Base-by-base conservation (phyloP, 805 yeast genomes). In the Candida palmyrensis region DNA sequence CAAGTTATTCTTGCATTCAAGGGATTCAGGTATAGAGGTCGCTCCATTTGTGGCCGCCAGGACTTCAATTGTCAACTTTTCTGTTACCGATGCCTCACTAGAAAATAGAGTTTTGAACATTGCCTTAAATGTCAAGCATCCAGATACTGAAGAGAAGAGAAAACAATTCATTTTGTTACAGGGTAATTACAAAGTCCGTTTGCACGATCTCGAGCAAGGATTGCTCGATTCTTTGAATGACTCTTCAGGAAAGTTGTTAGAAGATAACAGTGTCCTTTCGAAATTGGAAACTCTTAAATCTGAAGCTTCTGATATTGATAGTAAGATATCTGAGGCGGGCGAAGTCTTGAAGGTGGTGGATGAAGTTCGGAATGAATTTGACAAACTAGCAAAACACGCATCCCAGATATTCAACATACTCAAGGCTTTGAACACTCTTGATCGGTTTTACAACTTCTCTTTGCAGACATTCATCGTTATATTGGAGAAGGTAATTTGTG, bases 41-140 rank as follows among this genome's bases (percentile, higher is more conserved):
- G 56, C 80, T 0, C 62, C 81, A 2, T 79, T 72, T 49, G 62
- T 87, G n/a, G 47, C 71, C 10, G 66, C 88, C 11, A 62, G 92
- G 36, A 73, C 83, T 8, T 62, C 79, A 3, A 48, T 78, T 8
- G 63, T 85, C 13, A 85, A 86, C 53, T 90, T 81, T 53, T 69
- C 88, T 0, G 61, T 83, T n/a, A 82, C 95, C 1, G 65, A 72
- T 26, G 73, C 77, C 29, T 78, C 80, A 29, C 57, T 89, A 31
- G 79, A 82, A 37, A 67, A 71, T 18, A 80, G 80, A 41, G 66
- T 83, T 0, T 56, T 85, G 36, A 75, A 81, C 39, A 53, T 70
- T 32, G 62, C 83, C 0, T 55, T 90, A 25, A 53, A 61, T 19
- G 55, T 60, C 8, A 73, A 75, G 39, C 63, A 69, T 18, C 95